These are phyloP conservation scores for Wickerhamiella sorbophila DNA, from an alignment of 805 yeast species.

Conservation along the genomic window DNA sequence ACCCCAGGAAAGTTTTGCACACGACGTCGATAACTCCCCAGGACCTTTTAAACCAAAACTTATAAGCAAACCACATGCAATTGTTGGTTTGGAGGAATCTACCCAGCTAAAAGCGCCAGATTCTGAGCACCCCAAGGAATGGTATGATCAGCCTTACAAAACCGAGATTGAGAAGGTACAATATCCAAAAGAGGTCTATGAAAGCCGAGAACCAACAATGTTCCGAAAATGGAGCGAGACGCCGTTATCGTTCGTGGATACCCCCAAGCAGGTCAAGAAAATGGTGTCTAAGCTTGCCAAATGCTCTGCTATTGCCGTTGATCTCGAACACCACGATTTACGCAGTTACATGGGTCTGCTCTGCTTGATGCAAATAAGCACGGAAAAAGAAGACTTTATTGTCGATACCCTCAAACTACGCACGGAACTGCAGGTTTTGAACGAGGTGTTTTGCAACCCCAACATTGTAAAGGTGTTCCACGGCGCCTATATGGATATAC, in stretches of 20 bases:
- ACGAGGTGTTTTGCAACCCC: slow-evolving; percentile 71
- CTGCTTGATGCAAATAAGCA: slow-evolving; percentile 84
- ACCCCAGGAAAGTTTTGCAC: slow-evolving; percentile 32
- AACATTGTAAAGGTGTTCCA: slow-evolving; percentile 74
- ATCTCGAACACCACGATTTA: slow-evolving; percentile 90
- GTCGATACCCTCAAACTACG: slow-evolving; percentile 73
- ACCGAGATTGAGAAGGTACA: slow-evolving; percentile 55
- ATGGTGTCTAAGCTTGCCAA: slow-evolving; percentile 42
- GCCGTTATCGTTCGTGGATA: slow-evolving; percentile 49
- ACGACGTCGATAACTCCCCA: slow-evolving; percentile 53
- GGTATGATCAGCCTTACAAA: slow-evolving; percentile 69
- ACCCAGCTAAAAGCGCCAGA: slow-evolving; percentile 26
- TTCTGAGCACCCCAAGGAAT: slow-evolving; percentile 32
- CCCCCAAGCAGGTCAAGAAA: slow-evolving; percentile 33
- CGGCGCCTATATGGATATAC: slow-evolving; percentile 93
- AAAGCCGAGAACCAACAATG: slow-evolving; percentile 23
- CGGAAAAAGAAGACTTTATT: slow-evolving; percentile 67
- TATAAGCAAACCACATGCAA: slow-evolving; percentile 55
- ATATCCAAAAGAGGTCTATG: slow-evolving; percentile 48
- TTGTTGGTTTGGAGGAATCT: slow-evolving; percentile 41
- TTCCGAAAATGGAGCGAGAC: slow-evolving; percentile 28
- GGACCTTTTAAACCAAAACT: slow-evolving; percentile 69
- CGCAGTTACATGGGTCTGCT: slow-evolving; percentile 83
- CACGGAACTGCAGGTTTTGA: slow-evolving; percentile 52
- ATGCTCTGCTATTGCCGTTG: slow-evolving; percentile 67